These are phyloP conservation scores for Hymenoscyphus occultus DNA, from an alignment of 2,329 filamentous ascomycete genomes.

Conservation along the genomic window DNA sequence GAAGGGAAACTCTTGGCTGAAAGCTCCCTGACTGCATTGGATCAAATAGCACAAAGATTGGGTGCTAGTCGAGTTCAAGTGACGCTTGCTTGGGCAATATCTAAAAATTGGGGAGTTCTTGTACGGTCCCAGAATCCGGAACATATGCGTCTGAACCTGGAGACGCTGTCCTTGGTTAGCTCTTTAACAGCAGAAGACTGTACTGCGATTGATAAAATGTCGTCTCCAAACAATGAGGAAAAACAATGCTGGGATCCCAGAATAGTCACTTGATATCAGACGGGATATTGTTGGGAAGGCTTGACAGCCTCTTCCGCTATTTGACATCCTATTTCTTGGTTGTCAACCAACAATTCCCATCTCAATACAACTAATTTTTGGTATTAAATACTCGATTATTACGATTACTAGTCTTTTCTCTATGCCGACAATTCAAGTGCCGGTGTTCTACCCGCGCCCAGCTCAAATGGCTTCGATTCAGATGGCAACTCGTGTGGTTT, in stretches of 20 bases:
- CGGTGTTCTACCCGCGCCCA: too few species aligned
- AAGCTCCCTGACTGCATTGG: conserved; percentile 13
- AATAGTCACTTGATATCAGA: conserved; percentile 15
- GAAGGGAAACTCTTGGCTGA: conserved; percentile 22
- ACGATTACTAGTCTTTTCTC: too few species aligned
- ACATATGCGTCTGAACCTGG: conserved; percentile 19
- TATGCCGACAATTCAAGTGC: too few species aligned
- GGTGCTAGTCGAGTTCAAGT: conserved; percentile 18
- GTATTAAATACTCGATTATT: too few species aligned
- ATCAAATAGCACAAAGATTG: conserved; percentile 15
- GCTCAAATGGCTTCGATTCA: too few species aligned
- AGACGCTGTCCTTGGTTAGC: not conserved
- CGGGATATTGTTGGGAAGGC: too few species aligned
- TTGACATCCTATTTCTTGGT: too few species aligned
- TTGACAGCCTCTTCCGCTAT: too few species aligned
- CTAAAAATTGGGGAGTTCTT: conserved; percentile 19
- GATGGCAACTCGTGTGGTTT: too few species aligned
- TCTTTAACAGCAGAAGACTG: conserved; percentile 18
- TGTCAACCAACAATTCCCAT: too few species aligned
- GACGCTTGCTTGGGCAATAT: conserved; percentile 22
- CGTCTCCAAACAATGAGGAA: conserved; percentile 14
- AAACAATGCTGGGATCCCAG: conserved; percentile 27
- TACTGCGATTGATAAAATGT: conserved; percentile 17
- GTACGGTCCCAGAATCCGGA: conserved; percentile 17
- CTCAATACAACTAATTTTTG: too few species aligned